Evolutionary conservation across 2,329 filamentous ascomycete genomes (phyloP).

Genomic region (Pseudogymnoascus sp.): DNA sequence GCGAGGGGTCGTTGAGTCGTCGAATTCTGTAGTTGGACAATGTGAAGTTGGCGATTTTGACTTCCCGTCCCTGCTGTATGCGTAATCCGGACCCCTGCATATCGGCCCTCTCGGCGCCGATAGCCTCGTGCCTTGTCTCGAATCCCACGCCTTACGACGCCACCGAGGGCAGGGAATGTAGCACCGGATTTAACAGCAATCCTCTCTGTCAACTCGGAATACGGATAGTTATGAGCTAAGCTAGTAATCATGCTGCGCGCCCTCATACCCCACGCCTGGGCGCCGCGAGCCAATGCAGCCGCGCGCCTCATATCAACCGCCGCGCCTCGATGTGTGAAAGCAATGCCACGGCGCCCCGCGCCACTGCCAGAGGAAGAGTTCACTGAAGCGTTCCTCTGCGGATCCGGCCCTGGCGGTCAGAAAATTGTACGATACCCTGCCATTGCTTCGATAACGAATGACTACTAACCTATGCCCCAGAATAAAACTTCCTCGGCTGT

Average conservation of each 20-base stretch:
- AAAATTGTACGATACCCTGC: slow-evolving; percentile 61
- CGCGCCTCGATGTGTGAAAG: slow-evolving; percentile 36
- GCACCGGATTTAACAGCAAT: not conserved
- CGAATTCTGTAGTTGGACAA: not conserved
- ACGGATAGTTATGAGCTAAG: not conserved
- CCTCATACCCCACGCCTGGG: not conserved
- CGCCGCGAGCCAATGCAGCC: not conserved
- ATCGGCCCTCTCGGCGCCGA: slow-evolving; percentile 1
- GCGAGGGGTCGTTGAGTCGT: not conserved
- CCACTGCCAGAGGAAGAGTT: slow-evolving; percentile 71
- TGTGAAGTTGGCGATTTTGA: slow-evolving; percentile 1
- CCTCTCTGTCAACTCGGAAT: not conserved
- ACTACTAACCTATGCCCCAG: slow-evolving; percentile 32
- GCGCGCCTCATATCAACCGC: slow-evolving; percentile 10
- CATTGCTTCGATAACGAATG: slow-evolving; percentile 8
- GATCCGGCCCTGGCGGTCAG: slow-evolving; percentile 86
- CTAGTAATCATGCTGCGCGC: not conserved
- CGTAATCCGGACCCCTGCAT: not conserved
- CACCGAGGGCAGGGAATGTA: not conserved
- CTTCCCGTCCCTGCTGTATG: not conserved
- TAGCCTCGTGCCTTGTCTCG: not conserved
- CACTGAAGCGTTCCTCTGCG: slow-evolving; percentile 79
- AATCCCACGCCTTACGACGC: not conserved
- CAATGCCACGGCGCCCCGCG: slow-evolving; percentile 66
- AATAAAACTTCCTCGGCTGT: slow-evolving; percentile 97